Conservation (phyloP, 352 stramenopile genomes). For the Aphanomyces euteiches region DNA sequence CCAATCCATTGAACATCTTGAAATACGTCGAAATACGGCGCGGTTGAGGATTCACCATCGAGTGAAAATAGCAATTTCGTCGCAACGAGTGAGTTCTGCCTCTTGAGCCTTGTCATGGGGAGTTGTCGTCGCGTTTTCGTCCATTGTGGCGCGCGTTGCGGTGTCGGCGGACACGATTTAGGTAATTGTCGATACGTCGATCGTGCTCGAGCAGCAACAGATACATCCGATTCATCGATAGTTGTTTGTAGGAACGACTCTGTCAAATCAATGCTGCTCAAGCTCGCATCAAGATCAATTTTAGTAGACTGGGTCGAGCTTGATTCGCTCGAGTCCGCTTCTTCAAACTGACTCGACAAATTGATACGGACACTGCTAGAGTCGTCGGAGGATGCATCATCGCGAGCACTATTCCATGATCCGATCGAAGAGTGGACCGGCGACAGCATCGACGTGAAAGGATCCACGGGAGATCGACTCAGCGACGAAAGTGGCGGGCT, state of each 20-base stretch:
- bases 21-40: slow-evolving; percentile 46
- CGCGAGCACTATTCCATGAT: neutral
- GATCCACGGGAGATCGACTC: too few species aligned
- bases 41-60: neutral
- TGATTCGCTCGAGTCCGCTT: slow-evolving; percentile 5
- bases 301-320: neutral
- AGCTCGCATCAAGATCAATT: neutral
- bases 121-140: slow-evolving; percentile 8
- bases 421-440: neutral
- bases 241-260: neutral
- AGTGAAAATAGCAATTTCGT: slow-evolving; percentile 28
- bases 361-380: slow-evolving; percentile 13
- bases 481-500: neutral
- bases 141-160: slow-evolving; percentile 27
- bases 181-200: neutral
- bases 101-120: neutral
- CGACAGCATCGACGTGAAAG: neutral
- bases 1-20: slow-evolving; percentile 61
- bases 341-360: slow-evolving; percentile 27
- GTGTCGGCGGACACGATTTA: slow-evolving; percentile 28
- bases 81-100: slow-evolving; percentile 27
- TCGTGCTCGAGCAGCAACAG: neutral
- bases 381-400: neutral
- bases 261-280: slow-evolving; percentile 4
- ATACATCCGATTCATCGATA: neutral